Evolutionary conservation across 768 basidiomycete genomes (phyloP).

Genomic region (Lentinula lateritia): DNA sequence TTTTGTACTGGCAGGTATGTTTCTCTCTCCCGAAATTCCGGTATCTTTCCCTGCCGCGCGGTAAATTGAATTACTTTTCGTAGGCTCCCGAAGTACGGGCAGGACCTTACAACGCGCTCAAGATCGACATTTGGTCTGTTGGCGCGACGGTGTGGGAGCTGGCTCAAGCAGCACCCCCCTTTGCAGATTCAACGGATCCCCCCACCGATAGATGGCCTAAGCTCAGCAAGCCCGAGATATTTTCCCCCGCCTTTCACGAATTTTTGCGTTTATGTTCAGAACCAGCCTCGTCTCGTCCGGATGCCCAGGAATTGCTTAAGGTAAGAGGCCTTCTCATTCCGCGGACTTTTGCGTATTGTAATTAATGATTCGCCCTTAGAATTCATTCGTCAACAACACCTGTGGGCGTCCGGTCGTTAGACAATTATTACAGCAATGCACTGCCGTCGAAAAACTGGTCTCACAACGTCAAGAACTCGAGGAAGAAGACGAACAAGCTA

Average conservation of each 20-base stretch:
- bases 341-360: background rate
- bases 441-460: constrained; percentile 45
- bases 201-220: constrained; percentile 63
- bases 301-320: constrained; percentile 49
- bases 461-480: background rate
- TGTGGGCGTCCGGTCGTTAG: constrained; percentile 65
- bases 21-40: background rate
- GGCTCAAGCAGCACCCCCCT: constrained; percentile 71
- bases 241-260: constrained; percentile 66
- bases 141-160: constrained; percentile 84
- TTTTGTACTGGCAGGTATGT: constrained; percentile 74
- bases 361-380: constrained; percentile 27
- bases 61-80: background rate
- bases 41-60: too few species aligned
- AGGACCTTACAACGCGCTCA: constrained; percentile 66
- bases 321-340: constrained; percentile 31
- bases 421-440: constrained; percentile 62
- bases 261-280: constrained; percentile 66
- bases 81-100: constrained; percentile 71
- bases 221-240: constrained; percentile 50
- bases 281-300: constrained; percentile 50
- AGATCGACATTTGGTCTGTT: constrained; percentile 77
- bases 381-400: constrained; percentile 59
- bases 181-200: constrained; percentile 46
- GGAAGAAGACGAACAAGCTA: constrained; percentile 1